Percentiles rank a stretch among this genome's conserved stretches.
Conservation (phyloP, 768 basidiomycete species). For the Psilocybe sp. region DNA sequence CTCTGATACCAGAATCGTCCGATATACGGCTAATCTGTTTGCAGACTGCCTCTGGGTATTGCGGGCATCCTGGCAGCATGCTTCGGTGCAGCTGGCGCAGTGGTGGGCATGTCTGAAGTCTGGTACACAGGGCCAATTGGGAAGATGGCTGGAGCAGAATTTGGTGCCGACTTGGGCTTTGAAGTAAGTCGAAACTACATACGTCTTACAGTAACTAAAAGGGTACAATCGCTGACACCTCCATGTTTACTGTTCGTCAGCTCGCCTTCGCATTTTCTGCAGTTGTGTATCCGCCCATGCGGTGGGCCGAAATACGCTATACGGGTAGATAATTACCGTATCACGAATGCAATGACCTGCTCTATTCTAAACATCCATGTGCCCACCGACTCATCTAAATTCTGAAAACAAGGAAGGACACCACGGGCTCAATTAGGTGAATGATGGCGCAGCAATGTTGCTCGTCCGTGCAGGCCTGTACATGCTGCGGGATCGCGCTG, state of each 20-base stretch:
- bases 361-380: too few relatives aligned
- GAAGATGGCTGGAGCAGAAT: constrained; percentile 11
- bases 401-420: too few relatives aligned
- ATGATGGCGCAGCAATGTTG: too few relatives aligned
- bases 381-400: too few relatives aligned
- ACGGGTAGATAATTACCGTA: constrained; percentile 7
- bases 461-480: too few relatives aligned
- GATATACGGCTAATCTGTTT: neutral
- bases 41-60: constrained; percentile 12
- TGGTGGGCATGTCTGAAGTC: constrained; percentile 15
- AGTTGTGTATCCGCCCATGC: constrained; percentile 11
- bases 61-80: constrained; percentile 11
- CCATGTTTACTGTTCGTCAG: neutral
- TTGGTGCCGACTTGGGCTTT: constrained; percentile 13
- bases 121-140: constrained; percentile 15
- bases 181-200: constrained; percentile 5
- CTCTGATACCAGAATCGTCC: neutral
- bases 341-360: too few relatives aligned
- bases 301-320: constrained; percentile 13
- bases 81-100: constrained; percentile 15
- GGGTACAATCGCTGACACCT: neutral
- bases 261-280: constrained; percentile 13
- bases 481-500: too few relatives aligned
- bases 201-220: neutral
- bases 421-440: too few relatives aligned